phyloP scores from a whole-genome alignment of 768 basidiomycete species.

The Psilocybe azurescens region DNA sequence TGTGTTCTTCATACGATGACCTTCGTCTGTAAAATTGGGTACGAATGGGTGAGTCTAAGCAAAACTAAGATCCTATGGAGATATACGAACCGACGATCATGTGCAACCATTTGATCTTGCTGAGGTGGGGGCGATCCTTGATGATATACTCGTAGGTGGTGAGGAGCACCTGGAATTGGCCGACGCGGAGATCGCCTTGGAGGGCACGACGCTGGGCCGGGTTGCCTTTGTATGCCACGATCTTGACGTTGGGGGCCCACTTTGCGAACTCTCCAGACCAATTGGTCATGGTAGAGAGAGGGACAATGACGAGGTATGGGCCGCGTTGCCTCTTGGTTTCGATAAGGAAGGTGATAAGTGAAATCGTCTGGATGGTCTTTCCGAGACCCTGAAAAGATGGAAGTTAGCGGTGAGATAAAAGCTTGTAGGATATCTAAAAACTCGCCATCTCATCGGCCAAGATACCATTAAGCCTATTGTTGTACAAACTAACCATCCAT shows the following conservation, averaged over 20 bases:
- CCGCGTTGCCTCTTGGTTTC: constrained; percentile 91
- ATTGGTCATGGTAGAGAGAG: constrained; percentile 95
- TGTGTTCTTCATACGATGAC: constrained; percentile 98
- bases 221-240: constrained; percentile 91
- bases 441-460: constrained; percentile 92
- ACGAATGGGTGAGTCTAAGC: constrained; percentile 1
- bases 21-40: constrained; percentile 67
- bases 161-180: constrained; percentile 89
- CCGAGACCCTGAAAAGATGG: constrained; percentile 77
- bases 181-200: constrained; percentile 76
- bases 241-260: constrained; percentile 87
- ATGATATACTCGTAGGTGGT: constrained; percentile 99
- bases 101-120: constrained; percentile 94
- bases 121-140: constrained; percentile 90
- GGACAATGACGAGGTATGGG: constrained; percentile 95
- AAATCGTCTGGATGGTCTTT: constrained; percentile 95
- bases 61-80: not conserved
- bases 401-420: constrained; percentile 14
- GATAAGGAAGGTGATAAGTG: constrained; percentile 93
- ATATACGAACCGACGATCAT: constrained; percentile 86
- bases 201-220: constrained; percentile 80
- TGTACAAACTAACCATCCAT: constrained; percentile 99
- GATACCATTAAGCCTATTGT: constrained; percentile 95
- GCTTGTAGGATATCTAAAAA: constrained; percentile 15
- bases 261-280: constrained; percentile 98